phyloP scores from a whole-genome alignment of 2,329 filamentous ascomycete genomes.

The Venturia nashicola region DNA sequence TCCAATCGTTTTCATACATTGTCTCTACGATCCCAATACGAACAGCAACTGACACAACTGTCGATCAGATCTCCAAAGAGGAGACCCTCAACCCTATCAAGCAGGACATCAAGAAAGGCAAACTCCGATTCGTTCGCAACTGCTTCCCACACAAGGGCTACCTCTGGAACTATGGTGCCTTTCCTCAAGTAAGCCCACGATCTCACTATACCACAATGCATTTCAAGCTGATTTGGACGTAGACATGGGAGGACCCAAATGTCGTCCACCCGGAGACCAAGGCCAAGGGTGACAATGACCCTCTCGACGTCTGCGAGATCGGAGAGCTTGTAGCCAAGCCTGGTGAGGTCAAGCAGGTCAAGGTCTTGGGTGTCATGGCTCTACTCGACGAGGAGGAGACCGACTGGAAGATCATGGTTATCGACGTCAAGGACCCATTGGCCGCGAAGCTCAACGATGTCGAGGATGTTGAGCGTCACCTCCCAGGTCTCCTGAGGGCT shows the following conservation, averaged over 20 bases:
- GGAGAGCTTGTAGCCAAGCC: slow-evolving; percentile 93
- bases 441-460: slow-evolving; percentile 95
- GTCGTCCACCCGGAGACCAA: slow-evolving; percentile 95
- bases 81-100: slow-evolving; percentile 98
- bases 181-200: slow-evolving; percentile 66
- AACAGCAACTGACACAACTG: slow-evolving; percentile 8
- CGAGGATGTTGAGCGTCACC: slow-evolving; percentile 96
- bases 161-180: slow-evolving; percentile 99
- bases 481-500: slow-evolving; percentile 89
- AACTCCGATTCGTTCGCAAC: slow-evolving; percentile 98
- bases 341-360: slow-evolving; percentile 98
- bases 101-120: slow-evolving; percentile 99
- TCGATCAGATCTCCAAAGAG: slow-evolving; percentile 84
- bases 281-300: slow-evolving; percentile 98
- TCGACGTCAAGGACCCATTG: slow-evolving; percentile 94
- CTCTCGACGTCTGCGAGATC: slow-evolving; percentile 98
- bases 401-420: slow-evolving; percentile 99
- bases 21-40: neutral
- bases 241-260: slow-evolving; percentile 99
- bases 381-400: slow-evolving; percentile 99
- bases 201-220: neutral
- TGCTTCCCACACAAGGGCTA: slow-evolving; percentile 99
- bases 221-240: slow-evolving; percentile 11
- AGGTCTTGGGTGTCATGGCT: slow-evolving; percentile 98
- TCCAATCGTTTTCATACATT: neutral